Percentiles rank a stretch among this genome's conserved stretches.
phyloP scores from a whole-genome alignment of 2,329 filamentous ascomycete genomes.

The Cryphonectria naterciae region DNA sequence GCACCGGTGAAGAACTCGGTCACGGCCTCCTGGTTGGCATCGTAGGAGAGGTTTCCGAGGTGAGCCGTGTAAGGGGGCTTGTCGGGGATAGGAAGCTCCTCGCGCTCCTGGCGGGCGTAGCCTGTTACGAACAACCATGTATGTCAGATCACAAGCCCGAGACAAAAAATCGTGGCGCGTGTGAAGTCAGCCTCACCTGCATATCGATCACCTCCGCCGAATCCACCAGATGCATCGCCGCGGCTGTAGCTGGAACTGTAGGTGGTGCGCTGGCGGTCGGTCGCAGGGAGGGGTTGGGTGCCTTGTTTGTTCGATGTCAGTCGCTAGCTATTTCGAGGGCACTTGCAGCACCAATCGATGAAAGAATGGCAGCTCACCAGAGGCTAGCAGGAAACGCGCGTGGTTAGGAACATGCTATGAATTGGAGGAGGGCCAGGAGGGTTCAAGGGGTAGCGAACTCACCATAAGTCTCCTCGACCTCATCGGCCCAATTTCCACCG shows the following conservation, averaged over 20 bases:
- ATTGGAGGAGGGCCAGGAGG: constrained; percentile 32
- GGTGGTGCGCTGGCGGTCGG: constrained; percentile 48
- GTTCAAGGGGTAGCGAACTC: constrained; percentile 45
- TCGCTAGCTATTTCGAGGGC: neutral
- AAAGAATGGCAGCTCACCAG: constrained; percentile 39
- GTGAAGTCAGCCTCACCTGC: constrained; percentile 19
- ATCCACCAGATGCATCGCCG: constrained; percentile 32
- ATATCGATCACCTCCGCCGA: constrained; percentile 34
- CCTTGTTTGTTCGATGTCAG: constrained; percentile 41
- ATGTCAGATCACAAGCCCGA: constrained; percentile 26
- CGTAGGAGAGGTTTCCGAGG: constrained; percentile 94
- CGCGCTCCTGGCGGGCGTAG: constrained; percentile 62
- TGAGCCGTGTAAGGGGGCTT: constrained; percentile 96
- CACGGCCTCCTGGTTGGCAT: constrained; percentile 82
- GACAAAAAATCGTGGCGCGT: neutral
- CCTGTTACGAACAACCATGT: constrained; percentile 43
- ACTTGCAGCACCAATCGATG: neutral
- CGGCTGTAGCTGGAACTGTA: constrained; percentile 39
- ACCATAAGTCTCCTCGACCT: constrained; percentile 91
- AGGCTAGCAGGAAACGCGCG: constrained; percentile 32
- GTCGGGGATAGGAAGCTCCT: constrained; percentile 82
- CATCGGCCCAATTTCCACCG: constrained; percentile 92
- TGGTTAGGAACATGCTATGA: constrained; percentile 30
- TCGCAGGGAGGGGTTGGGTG: constrained; percentile 60
- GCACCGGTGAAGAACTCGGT: constrained; percentile 73